Evolutionary conservation across 1,284 basidiomycete species (phyloP).

Genomic region (Cryptococcus sp.): DNA sequence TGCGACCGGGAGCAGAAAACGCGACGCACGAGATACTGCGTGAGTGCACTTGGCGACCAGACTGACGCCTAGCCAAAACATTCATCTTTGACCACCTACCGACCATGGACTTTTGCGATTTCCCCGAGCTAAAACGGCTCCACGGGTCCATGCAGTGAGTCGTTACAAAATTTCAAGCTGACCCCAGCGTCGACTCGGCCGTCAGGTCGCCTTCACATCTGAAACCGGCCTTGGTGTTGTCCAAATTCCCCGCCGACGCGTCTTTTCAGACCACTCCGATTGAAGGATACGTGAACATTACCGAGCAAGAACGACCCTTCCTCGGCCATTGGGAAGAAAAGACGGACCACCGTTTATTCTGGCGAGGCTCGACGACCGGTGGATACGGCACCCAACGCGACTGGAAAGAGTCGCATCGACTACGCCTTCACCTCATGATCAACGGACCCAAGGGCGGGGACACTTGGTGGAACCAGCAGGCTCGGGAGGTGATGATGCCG

Average conservation of each 20-base stretch:
- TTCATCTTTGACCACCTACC: constrained; percentile 49
- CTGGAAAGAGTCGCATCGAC: constrained; percentile 46
- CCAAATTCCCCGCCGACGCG: constrained; percentile 44
- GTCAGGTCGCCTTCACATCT: constrained; percentile 42
- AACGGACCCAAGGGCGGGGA: constrained; percentile 44
- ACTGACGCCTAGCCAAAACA: constrained; percentile 25
- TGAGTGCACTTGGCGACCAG: constrained; percentile 13
- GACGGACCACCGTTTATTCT: constrained; percentile 44
- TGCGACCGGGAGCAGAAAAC: constrained; percentile 35
- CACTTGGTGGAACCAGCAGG: constrained; percentile 28
- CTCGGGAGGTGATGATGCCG: constrained; percentile 41
- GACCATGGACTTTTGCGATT: constrained; percentile 52
- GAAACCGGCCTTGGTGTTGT: constrained; percentile 43
- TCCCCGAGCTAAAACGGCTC: constrained; percentile 46
- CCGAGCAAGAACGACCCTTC: constrained; percentile 25
- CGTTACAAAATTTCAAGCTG: too few species aligned
- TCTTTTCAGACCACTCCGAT: constrained; percentile 43
- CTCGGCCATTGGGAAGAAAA: constrained; percentile 43
- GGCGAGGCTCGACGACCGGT: constrained; percentile 48
- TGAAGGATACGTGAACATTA: constrained; percentile 42
- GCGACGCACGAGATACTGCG: constrained; percentile 28
- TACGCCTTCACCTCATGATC: constrained; percentile 45
- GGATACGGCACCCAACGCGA: constrained; percentile 40
- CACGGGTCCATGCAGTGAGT: constrained; percentile 43
- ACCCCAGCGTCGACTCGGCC: constrained; percentile 35